Percentiles rank a stretch among this genome's conserved stretches.
These are phyloP conservation scores for Cenchrus fungigraminus DNA, from an alignment of 176 grass and related monocot genomes.

Conservation along the genomic window DNA sequence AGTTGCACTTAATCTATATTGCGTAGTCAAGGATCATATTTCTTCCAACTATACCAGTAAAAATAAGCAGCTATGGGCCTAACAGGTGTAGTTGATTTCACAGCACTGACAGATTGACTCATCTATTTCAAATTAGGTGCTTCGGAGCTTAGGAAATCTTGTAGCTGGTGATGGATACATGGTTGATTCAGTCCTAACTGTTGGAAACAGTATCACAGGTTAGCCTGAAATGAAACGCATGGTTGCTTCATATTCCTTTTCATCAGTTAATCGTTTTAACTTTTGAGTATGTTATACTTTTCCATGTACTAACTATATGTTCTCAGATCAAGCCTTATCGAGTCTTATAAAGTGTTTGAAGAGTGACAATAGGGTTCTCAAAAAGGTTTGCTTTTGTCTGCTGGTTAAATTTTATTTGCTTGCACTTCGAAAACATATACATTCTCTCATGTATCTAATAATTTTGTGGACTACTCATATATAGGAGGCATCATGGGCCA, in stretches of 20 bases:
- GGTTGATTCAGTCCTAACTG: slow-evolving; percentile 66
- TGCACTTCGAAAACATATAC: not conserved
- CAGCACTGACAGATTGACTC: slow-evolving; percentile 25
- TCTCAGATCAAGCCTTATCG: slow-evolving; percentile 74
- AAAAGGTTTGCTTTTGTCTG: slow-evolving; percentile 64
- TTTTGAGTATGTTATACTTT: not conserved
- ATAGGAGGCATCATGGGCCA: slow-evolving; percentile 88
- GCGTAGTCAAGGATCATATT: not conserved
- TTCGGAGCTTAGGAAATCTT: slow-evolving; percentile 93
- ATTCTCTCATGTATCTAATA: slow-evolving; percentile 26
- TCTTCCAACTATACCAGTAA: not conserved
- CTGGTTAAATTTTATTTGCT: slow-evolving; percentile 31
- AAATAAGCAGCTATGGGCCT: slow-evolving; percentile 3
- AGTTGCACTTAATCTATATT: not conserved
- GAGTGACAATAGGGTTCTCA: slow-evolving; percentile 85
- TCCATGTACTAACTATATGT: slow-evolving; percentile 45
- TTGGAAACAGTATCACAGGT: slow-evolving; percentile 87
- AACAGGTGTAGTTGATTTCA: slow-evolving; percentile 18
- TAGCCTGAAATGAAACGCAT: slow-evolving; percentile 18
- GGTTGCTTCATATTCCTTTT: not conserved
- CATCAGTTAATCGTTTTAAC: not conserved
- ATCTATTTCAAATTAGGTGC: slow-evolving; percentile 67
- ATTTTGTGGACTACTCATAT: slow-evolving; percentile 29
- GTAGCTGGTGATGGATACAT: slow-evolving; percentile 81
- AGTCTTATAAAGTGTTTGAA: slow-evolving; percentile 96